Percentiles rank a stretch among this genome's conserved stretches.
These are phyloP conservation scores for Arabidopsis thaliana DNA, from an alignment of 345 rosid species.

Conservation along the genomic window TAIR10.1 NC_003071.7:17478001-17478500, in stretches of 20 bases:
- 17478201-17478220: conserved; percentile 79
- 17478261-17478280: conserved; percentile 48
- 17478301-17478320: conserved; percentile 65
- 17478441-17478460: conserved; percentile 66
- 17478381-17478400: conserved; percentile 71
- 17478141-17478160: conserved; percentile 76
- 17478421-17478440: conserved; percentile 66
- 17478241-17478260: conserved; percentile 63
- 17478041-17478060: conserved; percentile 10
- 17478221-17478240: conserved; percentile 67
- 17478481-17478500: conserved; percentile 79
- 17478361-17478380: conserved; percentile 54
- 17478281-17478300: conserved; percentile 55
- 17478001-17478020: conserved; percentile 44
- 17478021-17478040: conserved; percentile 40
- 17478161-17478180: conserved; percentile 80
- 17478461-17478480: conserved; percentile 70
- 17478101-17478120: conserved; percentile 42
- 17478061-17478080: conserved; percentile 36
- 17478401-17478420: conserved; percentile 69
- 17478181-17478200: conserved; percentile 76
- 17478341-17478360: conserved; percentile 55
- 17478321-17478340: conserved; percentile 51
- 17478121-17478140: conserved; percentile 75
- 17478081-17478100: conserved; percentile 46